Evolutionary conservation across 163 green algal genomes (phyloP), one percentile per base, ranked within the genome.

Genomic region (Coccomyxa subellipsoidea): DNA sequence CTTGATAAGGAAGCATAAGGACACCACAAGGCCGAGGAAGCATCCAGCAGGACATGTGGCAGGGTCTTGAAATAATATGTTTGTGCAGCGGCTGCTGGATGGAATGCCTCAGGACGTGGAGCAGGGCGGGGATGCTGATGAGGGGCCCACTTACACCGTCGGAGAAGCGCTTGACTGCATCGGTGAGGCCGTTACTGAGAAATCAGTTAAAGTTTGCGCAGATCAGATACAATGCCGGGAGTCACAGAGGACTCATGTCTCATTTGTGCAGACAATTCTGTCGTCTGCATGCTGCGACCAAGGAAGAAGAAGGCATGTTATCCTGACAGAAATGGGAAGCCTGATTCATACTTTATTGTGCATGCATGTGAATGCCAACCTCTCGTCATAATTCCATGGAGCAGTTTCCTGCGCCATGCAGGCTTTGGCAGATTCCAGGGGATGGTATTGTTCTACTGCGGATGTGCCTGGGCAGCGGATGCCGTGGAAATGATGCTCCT

Each of bases 401-500:
- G 47, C 2, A 59, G 10, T 4, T 36, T 18, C 66, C 18, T 5
- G 21, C 18, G 1, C 21, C 32, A 10, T 84, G 84, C 83, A 91
- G 94, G 94, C 7, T 94, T 96, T 83, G 94, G 94, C 0, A 76
- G 53, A 2, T 94, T 93, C 23, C 94, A 98, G 29, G 76, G 83
- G 59, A 38, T 91, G 36, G 79, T 98, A 39, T 81, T 97, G 37
- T 69, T 89, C 4, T 96, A 94, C 82, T 83, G 86, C 18, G 93
- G 91, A 25, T 54, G 94, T 12, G 92, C 88, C 38, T 97, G 90
- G 92, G 80, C 82, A 38, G 91, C 85, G 10, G 94, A 98, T 82
- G 93, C 94, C 8, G 93, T 94, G 88, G 94, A 98, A 80, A 92
- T 94, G 77, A 96, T 98, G 92, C 86, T 97, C 23, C 88, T 98